Evolutionary conservation across 1,139 yeast species (phyloP).

Genomic region (Hemisphaericaspora xylanilytica): DNA sequence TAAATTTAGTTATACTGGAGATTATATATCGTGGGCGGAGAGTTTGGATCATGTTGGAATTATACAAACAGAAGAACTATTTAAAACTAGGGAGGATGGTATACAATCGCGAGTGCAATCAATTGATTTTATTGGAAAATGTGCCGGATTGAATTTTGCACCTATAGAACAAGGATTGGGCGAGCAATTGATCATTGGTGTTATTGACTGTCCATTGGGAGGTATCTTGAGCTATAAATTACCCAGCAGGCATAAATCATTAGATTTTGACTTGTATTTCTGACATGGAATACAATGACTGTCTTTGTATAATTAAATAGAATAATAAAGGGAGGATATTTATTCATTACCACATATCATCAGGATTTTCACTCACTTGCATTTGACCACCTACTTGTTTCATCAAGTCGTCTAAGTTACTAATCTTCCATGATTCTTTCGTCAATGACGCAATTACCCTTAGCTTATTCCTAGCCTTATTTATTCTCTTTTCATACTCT

Average conservation of each 20-base stretch:
- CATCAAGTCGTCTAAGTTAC: conserved; percentile 32
- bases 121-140: conserved; percentile 56
- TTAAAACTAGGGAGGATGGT: conserved; percentile 13
- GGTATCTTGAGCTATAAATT: conserved; percentile 52
- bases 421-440: conserved; percentile 35
- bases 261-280: conserved; percentile 43
- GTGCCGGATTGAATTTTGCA: conserved; percentile 55
- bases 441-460: conserved; percentile 41
- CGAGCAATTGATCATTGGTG: conserved; percentile 51
- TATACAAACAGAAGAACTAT: conserved; percentile 34
- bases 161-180: conserved; percentile 44
- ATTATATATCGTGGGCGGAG: conserved; percentile 55
- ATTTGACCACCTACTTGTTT: conserved; percentile 39
- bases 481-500: conserved; percentile 41
- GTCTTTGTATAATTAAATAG: not conserved
- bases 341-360: conserved; percentile 44
- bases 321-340: too few species aligned
- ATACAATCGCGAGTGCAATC: conserved; percentile 39
- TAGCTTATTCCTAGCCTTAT: conserved; percentile 52
- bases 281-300: too few species aligned
- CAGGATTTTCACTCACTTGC: conserved; percentile 39
- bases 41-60: conserved; percentile 59
- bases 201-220: conserved; percentile 56
- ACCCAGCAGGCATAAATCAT: conserved; percentile 33
- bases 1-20: conserved; percentile 47